Percentiles rank a stretch among this genome's conserved stretches.
phyloP scores from a whole-genome alignment of 208 protist species.

The Trypanosoma theileri region DNA sequence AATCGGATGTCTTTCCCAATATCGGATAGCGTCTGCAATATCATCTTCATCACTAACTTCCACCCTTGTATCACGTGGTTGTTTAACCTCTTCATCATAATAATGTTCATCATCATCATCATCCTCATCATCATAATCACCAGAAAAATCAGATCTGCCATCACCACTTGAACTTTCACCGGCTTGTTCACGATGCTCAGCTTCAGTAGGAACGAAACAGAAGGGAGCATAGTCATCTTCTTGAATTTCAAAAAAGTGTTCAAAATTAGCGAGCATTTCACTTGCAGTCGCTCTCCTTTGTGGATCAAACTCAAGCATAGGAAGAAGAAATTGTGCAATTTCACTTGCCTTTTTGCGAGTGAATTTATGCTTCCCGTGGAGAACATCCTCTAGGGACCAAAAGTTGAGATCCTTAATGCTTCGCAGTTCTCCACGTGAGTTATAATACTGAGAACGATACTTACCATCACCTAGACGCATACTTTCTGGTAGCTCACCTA shows the following conservation, averaged over 20 bases:
- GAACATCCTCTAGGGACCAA: constrained; percentile 84
- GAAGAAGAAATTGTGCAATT: constrained; percentile 93
- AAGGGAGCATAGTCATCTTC: constrained; percentile 85
- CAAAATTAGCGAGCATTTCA: constrained; percentile 78
- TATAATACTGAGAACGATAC: constrained; percentile 86
- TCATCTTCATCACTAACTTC: constrained; percentile 22
- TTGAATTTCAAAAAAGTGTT: constrained; percentile 80
- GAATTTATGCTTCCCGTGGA: constrained; percentile 94
- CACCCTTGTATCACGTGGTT: constrained; percentile 26
- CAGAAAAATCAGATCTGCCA: constrained; percentile 17
- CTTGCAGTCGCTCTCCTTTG: constrained; percentile 83
- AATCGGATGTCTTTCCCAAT: constrained; percentile 74
- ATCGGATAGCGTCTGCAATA: constrained; percentile 23
- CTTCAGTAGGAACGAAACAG: constrained; percentile 57
- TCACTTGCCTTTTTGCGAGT: constrained; percentile 81
- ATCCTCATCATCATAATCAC: constrained; percentile 34
- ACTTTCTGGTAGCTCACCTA: constrained; percentile 87
- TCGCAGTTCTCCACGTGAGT: constrained; percentile 63
- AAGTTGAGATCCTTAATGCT: constrained; percentile 84
- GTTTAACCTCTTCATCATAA: constrained; percentile 22
- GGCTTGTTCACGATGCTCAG: constrained; percentile 28
- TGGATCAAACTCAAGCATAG: constrained; percentile 93
- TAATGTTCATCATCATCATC: constrained; percentile 35
- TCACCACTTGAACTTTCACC: constrained; percentile 18
- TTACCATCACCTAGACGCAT: constrained; percentile 83